Evolutionary conservation across 2,329 filamentous ascomycete genomes (phyloP), one percentile per base, ranked within the genome.

Genomic region (Sporothrix brunneoviolacea): DNA sequence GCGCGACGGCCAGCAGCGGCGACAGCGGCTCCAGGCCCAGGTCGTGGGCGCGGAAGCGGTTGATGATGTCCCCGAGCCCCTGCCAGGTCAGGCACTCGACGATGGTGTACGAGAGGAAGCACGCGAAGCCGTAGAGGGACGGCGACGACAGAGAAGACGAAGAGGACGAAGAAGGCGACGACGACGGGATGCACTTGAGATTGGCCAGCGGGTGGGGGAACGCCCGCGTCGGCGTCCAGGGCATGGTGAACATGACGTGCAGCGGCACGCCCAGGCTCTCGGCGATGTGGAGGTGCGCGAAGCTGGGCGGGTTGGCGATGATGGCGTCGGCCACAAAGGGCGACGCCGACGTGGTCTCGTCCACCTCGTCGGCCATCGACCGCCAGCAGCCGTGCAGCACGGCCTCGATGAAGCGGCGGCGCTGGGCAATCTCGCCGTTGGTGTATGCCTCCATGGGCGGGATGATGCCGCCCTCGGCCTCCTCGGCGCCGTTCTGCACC

Each of bases 11-110:
- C 2, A 91, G 30, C 2, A 51, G 39, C 3, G 52, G 68, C 0
- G 82, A 79, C 6, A 80, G 73, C 12, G 51, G 35, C 21, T 41
- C 48, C 2, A 56, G 50, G 13, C 41, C 50, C 5, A 56, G 38
- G 19, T 44, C 37, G 13, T 43, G 42, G 9, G 18, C n/a, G 39
- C 87, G 75, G 58, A 91, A 89, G 21, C 79, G 71, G 59, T 91
- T 91, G 56, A 91, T 79, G 18, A 91, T 68, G 62, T 91, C 86
- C 2, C 87, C 87, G 0, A 91, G 72, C 0, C 89, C 90, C 65
- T 95, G 89, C 89, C 89, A 95, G 1, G 88, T 85, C 74, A 91
- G 87, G 77, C 88, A 83, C 62, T 91, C 87, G 1, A 91, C 84
- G 27, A 91, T 67, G 0, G 85, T 82, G 61, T 90, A 91, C 56